phyloP scores from a whole-genome alignment of 768 basidiomycete species.

The Tulasnella sp. region DNA sequence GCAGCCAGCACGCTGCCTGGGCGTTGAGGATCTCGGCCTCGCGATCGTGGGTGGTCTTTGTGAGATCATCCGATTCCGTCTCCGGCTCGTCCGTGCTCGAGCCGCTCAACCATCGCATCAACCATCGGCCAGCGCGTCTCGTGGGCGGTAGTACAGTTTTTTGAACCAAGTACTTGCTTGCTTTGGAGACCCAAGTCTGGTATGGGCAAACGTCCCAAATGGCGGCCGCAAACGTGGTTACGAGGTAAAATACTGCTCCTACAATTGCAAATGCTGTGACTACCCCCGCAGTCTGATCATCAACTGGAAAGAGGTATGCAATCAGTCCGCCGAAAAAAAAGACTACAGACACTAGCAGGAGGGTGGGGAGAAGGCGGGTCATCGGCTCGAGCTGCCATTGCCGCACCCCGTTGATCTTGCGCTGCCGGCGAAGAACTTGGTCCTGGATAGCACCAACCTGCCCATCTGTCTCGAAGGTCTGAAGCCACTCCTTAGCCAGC shows the following conservation, averaged over 20 bases:
- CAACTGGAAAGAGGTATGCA: constrained; percentile 1
- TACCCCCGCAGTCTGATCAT: neutral
- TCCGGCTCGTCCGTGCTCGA: no score
- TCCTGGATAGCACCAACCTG: constrained; percentile 6
- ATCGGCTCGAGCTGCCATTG: constrained; percentile 1
- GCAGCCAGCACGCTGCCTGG: neutral
- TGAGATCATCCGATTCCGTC: no score
- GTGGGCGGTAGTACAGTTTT: constrained; percentile 27
- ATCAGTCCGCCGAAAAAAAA: constrained; percentile 15
- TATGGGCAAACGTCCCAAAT: neutral
- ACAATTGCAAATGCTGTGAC: neutral
- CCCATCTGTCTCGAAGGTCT: neutral
- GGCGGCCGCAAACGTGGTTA: neutral
- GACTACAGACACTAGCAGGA: neutral
- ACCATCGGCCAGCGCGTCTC: neutral
- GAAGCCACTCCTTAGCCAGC: constrained; percentile 24
- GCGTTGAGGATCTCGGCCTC: neutral
- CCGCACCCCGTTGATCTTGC: constrained; percentile 19
- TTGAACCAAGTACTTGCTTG: constrained; percentile 25
- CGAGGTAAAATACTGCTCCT: neutral
- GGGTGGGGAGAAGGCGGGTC: neutral
- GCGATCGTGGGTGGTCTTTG: no score
- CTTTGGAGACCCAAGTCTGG: neutral
- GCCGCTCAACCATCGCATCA: neutral
- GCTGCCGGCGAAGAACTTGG: neutral